Percentiles rank a stretch among this genome's conserved stretches.
Evolutionary conservation across 176 grass and related monocot species (phyloP).

Genomic region (Thalia dealbata): DNA sequence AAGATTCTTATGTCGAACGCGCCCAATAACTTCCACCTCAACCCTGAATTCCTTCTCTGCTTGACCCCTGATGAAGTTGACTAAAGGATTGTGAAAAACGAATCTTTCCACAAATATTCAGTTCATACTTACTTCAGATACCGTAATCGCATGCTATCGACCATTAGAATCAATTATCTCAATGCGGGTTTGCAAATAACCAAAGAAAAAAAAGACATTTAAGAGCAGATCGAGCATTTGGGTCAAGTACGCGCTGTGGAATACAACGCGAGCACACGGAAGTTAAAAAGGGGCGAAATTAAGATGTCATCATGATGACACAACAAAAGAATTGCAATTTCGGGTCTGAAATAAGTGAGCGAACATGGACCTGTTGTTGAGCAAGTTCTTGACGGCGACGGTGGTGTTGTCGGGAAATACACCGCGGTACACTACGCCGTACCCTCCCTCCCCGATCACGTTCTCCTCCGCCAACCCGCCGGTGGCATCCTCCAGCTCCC

Average conservation of each 20-base stretch:
- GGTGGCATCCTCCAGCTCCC: slow-evolving; percentile 70
- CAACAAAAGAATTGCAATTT: background rate
- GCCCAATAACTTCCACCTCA: slow-evolving; percentile 78
- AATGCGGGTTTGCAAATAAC: background rate
- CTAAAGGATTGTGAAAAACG: background rate
- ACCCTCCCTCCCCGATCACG: slow-evolving; percentile 80
- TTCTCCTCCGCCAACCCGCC: slow-evolving; percentile 43
- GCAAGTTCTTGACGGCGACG: slow-evolving; percentile 89
- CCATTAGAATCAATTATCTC: background rate
- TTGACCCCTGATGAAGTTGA: slow-evolving; percentile 45
- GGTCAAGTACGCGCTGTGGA: background rate
- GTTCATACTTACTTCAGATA: background rate
- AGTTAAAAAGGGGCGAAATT: background rate
- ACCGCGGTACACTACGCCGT: slow-evolving; percentile 78
- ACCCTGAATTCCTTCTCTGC: slow-evolving; percentile 81
- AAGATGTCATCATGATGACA: background rate
- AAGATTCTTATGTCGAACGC: slow-evolving; percentile 95
- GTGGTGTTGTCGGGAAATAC: slow-evolving; percentile 45
- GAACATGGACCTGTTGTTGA: slow-evolving; percentile 62
- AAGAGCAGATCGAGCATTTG: background rate
- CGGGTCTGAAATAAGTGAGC: background rate
- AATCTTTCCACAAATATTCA: background rate
- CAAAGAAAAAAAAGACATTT: background rate
- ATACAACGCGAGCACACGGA: background rate
- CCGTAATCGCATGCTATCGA: background rate